Conservation (phyloP, 306 rosid genomes). For the Heteromeles arbutifolia region DNA sequence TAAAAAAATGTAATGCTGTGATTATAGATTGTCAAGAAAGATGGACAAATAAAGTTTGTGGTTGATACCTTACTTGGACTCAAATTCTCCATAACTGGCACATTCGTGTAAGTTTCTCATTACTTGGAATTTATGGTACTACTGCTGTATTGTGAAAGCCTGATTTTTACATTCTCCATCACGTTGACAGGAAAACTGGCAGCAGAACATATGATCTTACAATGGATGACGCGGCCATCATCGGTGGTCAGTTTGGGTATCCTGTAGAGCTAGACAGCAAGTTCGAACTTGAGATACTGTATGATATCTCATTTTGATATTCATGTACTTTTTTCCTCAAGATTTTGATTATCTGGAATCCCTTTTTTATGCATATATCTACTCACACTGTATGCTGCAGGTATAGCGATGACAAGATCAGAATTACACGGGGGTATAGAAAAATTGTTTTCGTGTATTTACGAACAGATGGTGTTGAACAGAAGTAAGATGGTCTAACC, state of each 20-base stretch:
- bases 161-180: constrained; percentile 2
- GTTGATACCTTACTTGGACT: constrained; percentile 69
- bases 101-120: constrained; percentile 44
- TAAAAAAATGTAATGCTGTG: background rate
- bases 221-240: constrained; percentile 86
- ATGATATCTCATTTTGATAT: constrained; percentile 19
- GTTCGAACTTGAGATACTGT: constrained; percentile 68
- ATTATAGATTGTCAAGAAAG: constrained; percentile 56
- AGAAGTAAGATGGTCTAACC: constrained; percentile 1
- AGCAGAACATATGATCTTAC: constrained; percentile 45
- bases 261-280: constrained; percentile 64
- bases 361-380: background rate
- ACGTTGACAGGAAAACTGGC: constrained; percentile 47
- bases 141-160: background rate
- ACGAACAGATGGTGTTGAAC: constrained; percentile 27
- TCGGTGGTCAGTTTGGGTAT: constrained; percentile 75
- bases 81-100: constrained; percentile 72
- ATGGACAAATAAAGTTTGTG: constrained; percentile 60
- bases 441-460: constrained; percentile 56
- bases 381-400: constrained; percentile 27
- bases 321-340: background rate
- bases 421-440: constrained; percentile 57
- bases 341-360: background rate
- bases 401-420: constrained; percentile 66
- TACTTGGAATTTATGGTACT: background rate